These are phyloP conservation scores for Geotrichum histeridarum DNA, from an alignment of 1,139 yeast species.

Conservation along the genomic window DNA sequence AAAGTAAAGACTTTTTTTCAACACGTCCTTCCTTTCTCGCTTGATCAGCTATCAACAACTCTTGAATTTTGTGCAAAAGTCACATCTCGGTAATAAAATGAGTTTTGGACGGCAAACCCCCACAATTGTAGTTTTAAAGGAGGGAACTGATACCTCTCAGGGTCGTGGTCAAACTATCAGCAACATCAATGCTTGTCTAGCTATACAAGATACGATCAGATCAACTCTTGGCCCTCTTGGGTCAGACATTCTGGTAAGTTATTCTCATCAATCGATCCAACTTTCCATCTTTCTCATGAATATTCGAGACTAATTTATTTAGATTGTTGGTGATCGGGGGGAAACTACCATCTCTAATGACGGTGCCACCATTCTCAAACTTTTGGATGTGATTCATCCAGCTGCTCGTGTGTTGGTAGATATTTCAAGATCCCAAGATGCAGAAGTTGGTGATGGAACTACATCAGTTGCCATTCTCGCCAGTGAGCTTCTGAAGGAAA, in stretches of 20 bases:
- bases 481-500: constrained; percentile 88
- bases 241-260: constrained; percentile 63
- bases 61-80: neutral
- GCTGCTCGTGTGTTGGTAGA: constrained; percentile 95
- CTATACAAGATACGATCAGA: constrained; percentile 90
- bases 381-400: constrained; percentile 94
- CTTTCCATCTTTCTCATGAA: neutral
- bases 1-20: neutral
- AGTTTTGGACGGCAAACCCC: constrained; percentile 91
- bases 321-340: constrained; percentile 71
- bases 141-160: constrained; percentile 95
- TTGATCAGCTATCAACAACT: constrained; percentile 1
- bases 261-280: neutral
- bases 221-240: constrained; percentile 98
- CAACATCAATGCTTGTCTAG: constrained; percentile 93
- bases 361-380: constrained; percentile 91
- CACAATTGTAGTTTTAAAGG: constrained; percentile 92
- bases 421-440: constrained; percentile 93
- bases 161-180: constrained; percentile 94
- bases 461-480: constrained; percentile 92
- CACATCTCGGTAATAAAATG: constrained; percentile 43
- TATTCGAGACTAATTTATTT: neutral
- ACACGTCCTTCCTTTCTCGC: constrained; percentile 5
- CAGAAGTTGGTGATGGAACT: constrained; percentile 99
- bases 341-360: constrained; percentile 94